These are phyloP conservation scores for Candida smagusa DNA, from an alignment of 1,139 yeast species.

Conservation along the genomic window DNA sequence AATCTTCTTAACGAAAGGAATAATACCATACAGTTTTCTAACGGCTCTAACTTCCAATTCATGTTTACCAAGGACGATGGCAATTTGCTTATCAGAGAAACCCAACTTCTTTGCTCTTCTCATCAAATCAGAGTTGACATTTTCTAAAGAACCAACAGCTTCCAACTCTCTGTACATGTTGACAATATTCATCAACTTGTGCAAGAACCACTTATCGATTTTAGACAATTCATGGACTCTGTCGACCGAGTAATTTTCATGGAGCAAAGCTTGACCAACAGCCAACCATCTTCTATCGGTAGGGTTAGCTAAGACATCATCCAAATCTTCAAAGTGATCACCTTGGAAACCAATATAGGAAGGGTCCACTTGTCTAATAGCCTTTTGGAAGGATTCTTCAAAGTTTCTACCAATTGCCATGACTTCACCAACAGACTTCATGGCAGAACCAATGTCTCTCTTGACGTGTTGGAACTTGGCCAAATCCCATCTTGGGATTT, in stretches of 20 bases:
- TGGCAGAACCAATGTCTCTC: conserved; percentile 89
- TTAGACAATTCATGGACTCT: conserved; percentile 85
- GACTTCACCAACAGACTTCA: conserved; percentile 99
- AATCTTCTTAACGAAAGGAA: conserved; percentile 93
- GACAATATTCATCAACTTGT: conserved; percentile 88
- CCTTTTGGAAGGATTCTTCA: conserved; percentile 97
- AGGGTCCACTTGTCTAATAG: conserved; percentile 95
- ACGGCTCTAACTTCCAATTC: conserved; percentile 80
- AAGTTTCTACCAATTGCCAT: conserved; percentile 98
- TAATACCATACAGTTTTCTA: conserved; percentile 74
- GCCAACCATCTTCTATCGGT: conserved; percentile 99
- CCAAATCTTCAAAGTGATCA: conserved; percentile 74
- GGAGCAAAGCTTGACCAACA: conserved; percentile 91
- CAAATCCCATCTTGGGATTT: conserved; percentile 98
- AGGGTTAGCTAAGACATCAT: conserved; percentile 79
- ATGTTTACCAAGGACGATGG: conserved; percentile 58
- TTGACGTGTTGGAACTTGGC: conserved; percentile 92
- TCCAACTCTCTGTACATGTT: conserved; percentile 82
- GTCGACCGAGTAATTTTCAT: conserved; percentile 88
- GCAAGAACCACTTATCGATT: conserved; percentile 94
- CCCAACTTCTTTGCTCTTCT: conserved; percentile 88
- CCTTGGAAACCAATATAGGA: conserved; percentile 92
- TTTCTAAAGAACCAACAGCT: conserved; percentile 48
- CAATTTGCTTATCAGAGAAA: conserved; percentile 93
- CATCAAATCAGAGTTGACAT: conserved; percentile 66